phyloP scores from a whole-genome alignment of 306 rosid species.

The Cicer arietinum region DNA sequence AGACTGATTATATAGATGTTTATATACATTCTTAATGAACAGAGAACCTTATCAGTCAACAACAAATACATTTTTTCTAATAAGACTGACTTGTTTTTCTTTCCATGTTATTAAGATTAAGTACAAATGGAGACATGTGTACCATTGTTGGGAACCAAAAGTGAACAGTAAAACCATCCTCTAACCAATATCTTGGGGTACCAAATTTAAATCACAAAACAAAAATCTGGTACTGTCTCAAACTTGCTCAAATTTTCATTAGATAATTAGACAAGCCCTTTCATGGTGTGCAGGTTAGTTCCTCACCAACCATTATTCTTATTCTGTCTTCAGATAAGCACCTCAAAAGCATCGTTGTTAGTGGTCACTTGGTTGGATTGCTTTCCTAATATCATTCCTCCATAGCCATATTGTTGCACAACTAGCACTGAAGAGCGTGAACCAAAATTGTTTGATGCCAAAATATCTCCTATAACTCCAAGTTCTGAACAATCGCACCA shows the following conservation, averaged over 20 bases:
- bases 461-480: constrained; percentile 58
- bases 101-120: neutral
- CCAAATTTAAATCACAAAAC: neutral
- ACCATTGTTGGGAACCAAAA: neutral
- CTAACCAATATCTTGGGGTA: neutral
- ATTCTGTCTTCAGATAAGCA: constrained; percentile 19
- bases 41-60: neutral
- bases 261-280: neutral
- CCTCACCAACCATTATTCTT: neutral
- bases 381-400: constrained; percentile 35
- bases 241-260: neutral
- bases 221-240: neutral
- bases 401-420: constrained; percentile 58
- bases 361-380: neutral
- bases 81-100: neutral
- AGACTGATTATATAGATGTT: neutral
- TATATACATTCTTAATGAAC: neutral
- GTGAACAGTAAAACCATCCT: neutral
- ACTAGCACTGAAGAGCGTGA: constrained; percentile 54
- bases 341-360: neutral
- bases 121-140: neutral
- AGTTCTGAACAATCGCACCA: constrained; percentile 66
- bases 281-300: neutral
- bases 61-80: neutral
- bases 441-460: constrained; percentile 52